Conservation (phyloP, 2,329 filamentous ascomycete species). For the Exserohilum turcica region DNA sequence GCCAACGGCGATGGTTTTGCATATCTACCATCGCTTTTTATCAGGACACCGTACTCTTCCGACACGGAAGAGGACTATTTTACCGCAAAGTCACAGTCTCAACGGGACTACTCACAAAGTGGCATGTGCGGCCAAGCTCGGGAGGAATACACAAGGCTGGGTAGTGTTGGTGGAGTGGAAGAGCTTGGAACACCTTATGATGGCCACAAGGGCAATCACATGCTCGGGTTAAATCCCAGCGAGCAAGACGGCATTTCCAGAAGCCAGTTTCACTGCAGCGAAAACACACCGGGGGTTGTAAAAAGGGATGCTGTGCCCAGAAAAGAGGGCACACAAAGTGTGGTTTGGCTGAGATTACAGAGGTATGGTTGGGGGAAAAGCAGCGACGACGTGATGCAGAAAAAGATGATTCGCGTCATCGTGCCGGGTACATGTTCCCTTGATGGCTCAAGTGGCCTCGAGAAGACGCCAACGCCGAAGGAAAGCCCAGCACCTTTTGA, state of each 20-base stretch:
- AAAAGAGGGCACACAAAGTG: constrained; percentile 12
- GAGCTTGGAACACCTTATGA: constrained; percentile 14
- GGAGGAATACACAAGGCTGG: constrained; percentile 8
- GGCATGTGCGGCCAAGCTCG: not conserved
- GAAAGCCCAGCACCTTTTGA: constrained; percentile 30
- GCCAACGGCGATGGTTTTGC: constrained; percentile 20
- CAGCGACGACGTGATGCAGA: not conserved
- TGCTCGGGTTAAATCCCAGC: constrained; percentile 25
- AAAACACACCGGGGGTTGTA: constrained; percentile 26
- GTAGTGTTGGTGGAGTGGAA: constrained; percentile 10
- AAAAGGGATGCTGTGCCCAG: constrained; percentile 3
- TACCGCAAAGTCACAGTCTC: constrained; percentile 24
- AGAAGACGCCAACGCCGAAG: not conserved
- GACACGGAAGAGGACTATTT: constrained; percentile 34
- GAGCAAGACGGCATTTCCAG: constrained; percentile 20
- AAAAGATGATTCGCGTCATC: constrained; percentile 13
- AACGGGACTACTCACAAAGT: constrained; percentile 8
- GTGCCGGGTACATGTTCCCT: constrained; percentile 16
- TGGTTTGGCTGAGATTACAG: constrained; percentile 25
- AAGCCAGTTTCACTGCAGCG: constrained; percentile 27
- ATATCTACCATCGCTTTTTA: constrained; percentile 31
- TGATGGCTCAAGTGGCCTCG: not conserved
- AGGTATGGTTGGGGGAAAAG: not conserved
- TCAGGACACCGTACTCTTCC: constrained; percentile 37
- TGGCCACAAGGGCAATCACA: constrained; percentile 28